Conservation (phyloP, 2,329 filamentous ascomycete genomes). For the Hymenoscyphus linearis region DNA sequence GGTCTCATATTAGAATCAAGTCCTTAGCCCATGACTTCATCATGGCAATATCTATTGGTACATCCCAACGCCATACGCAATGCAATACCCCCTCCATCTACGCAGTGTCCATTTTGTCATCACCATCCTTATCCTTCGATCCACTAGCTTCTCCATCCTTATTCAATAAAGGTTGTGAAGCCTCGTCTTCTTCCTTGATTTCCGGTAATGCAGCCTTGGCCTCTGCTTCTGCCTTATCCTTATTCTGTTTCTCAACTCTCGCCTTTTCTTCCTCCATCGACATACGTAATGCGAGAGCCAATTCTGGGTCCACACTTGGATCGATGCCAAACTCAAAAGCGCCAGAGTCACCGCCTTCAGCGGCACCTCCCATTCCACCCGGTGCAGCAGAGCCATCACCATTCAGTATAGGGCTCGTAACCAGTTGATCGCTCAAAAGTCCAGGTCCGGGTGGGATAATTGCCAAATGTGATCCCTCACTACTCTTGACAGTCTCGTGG, state of each 20-base stretch:
- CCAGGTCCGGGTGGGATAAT: conserved; percentile 87
- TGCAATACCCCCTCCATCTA: conserved; percentile 37
- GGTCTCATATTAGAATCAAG: not conserved
- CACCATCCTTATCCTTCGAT: conserved; percentile 41
- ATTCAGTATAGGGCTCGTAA: conserved; percentile 83
- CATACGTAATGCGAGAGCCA: conserved; percentile 92
- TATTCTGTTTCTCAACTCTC: conserved; percentile 78
- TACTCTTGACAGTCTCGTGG: conserved; percentile 86
- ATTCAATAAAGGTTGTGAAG: conserved; percentile 56
- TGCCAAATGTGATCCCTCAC: conserved; percentile 85
- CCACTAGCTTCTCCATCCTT: conserved; percentile 61
- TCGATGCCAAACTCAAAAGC: conserved; percentile 86
- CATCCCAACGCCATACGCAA: conserved; percentile 33
- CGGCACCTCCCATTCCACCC: conserved; percentile 45
- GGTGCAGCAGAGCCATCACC: conserved; percentile 65
- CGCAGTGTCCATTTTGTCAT: conserved; percentile 89
- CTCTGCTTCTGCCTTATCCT: conserved; percentile 65
- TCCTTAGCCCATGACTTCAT: conserved; percentile 8
- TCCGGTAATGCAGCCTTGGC: conserved; percentile 73
- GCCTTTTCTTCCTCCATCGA: conserved; percentile 98
- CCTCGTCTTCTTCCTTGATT: conserved; percentile 75
- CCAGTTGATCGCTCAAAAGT: conserved; percentile 85
- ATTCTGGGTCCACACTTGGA: conserved; percentile 83
- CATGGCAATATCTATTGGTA: conserved; percentile 30
- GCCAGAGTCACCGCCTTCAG: conserved; percentile 50